These are phyloP conservation scores for Schizosaccharomyces osmophilus DNA, from an alignment of 805 yeast genomes.

Conservation along the genomic window DNA sequence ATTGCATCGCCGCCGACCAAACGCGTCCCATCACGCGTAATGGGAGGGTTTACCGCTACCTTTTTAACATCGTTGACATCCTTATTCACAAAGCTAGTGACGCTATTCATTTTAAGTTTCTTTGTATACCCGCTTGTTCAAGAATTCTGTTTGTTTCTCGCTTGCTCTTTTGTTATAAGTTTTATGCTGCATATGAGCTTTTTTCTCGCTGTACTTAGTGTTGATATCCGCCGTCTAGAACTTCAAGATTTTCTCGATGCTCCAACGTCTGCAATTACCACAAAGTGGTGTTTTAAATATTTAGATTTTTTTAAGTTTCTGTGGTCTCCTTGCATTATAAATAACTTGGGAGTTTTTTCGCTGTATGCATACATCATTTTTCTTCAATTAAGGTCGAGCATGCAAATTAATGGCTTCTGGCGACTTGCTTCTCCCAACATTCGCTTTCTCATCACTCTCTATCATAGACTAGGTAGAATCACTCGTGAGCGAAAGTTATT, in stretches of 20 bases:
- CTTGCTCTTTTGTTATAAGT: conserved; percentile 29
- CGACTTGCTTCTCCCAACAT: neutral
- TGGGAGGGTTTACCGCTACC: neutral
- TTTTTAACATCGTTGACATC: neutral
- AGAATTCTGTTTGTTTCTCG: conserved; percentile 22
- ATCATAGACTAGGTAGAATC: neutral
- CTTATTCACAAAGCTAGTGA: neutral
- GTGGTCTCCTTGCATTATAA: neutral
- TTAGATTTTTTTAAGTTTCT: neutral
- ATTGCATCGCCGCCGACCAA: conserved; percentile 7
- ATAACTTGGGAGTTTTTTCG: neutral
- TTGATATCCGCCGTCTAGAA: conserved; percentile 43
- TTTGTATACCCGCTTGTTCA: neutral
- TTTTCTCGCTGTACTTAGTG: conserved; percentile 37
- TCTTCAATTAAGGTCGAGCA: neutral
- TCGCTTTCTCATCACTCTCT: neutral
- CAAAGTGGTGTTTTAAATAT: neutral
- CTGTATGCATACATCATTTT: neutral
- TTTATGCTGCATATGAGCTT: conserved; percentile 38
- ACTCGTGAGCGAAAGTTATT: neutral
- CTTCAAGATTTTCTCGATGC: conserved; percentile 20
- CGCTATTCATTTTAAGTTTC: conserved; percentile 4
- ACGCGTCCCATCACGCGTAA: conserved; percentile 4
- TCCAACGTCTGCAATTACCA: too few species aligned
- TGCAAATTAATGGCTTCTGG: neutral